Percentiles rank a stretch among this genome's conserved stretches.
Evolutionary conservation across 2,329 filamentous ascomycete genomes (phyloP).

Genomic region (Phoma sp.): DNA sequence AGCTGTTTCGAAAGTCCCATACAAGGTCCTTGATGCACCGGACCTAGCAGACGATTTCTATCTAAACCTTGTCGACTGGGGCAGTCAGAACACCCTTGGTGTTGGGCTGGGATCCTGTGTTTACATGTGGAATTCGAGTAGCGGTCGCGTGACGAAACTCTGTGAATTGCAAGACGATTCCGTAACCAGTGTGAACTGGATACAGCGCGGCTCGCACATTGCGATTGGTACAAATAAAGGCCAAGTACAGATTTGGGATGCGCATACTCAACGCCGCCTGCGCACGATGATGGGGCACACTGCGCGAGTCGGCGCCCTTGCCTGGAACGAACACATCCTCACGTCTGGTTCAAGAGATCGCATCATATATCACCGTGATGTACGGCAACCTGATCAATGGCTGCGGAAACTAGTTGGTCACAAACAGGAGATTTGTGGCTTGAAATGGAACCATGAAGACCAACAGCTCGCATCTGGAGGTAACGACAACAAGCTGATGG

Average conservation of each 20-base stretch:
- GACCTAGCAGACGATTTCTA: conserved; percentile 98
- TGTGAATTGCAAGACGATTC: conserved; percentile 92
- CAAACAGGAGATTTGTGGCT: conserved; percentile 96
- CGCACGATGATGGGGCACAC: conserved; percentile 98
- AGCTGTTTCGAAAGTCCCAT: conserved; percentile 93
- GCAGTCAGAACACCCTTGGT: conserved; percentile 89
- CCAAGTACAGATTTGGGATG: conserved; percentile 97
- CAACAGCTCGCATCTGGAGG: conserved; percentile 93
- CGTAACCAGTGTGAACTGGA: conserved; percentile 97
- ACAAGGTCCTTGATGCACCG: conserved; percentile 95
- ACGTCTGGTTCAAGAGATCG: conserved; percentile 94
- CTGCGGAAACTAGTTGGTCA: conserved; percentile 86
- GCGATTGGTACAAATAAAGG: conserved; percentile 95
- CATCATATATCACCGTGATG: conserved; percentile 92
- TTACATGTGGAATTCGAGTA: conserved; percentile 97
- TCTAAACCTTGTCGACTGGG: conserved; percentile 96
- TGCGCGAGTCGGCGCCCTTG: conserved; percentile 87
- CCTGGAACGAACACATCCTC: conserved; percentile 98
- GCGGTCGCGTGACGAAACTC: conserved; percentile 88
- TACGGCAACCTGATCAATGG: conserved; percentile 90
- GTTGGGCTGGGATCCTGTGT: conserved; percentile 92
- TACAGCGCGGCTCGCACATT: conserved; percentile 93
- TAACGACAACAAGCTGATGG: conserved; percentile 98
- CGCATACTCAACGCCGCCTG: conserved; percentile 80
- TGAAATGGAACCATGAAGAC: conserved; percentile 97